Base-by-base conservation (phyloP, 2,329 filamentous ascomycete species). In the Xylaria sp. region DNA sequence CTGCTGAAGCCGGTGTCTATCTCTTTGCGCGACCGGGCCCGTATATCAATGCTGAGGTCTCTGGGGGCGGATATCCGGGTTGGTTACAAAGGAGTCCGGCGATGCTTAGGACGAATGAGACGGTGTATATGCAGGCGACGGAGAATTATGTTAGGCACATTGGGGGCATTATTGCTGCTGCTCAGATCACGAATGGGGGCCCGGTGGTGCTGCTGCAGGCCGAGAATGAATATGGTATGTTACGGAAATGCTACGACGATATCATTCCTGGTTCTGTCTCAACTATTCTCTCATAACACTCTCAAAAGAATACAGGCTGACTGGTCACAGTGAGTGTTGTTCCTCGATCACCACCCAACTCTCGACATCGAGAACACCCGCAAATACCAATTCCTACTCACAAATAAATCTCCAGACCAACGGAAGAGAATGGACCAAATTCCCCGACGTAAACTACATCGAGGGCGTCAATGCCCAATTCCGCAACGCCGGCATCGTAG, bases 111-210 rank as follows among this genome's bases (percentile, higher is more conserved):
- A 90, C 88, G 0, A 76, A 78, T 52, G 83, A 84, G 23, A 74
- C 80, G 0, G 83, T 80, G 3, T 93, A 83, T 64, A 74, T 91
- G 4, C 76, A 82, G 23, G 82, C 89, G 0, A 92, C 88, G 0
- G 51, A 61, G 6, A 59, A 57, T 63, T 90, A 91, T 65, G 80
- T 85, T 64, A 72, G 78, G 5, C 78, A 84, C 7, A 80, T 92
- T 53, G 83, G 82, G 30, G 78, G 79, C 10, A 84, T 86, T 7
- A 87, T 95, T 65, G 88, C 90, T 3, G 83, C 85, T 57, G 85
- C 83, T 0, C 90, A 94, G 67, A 92, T 95, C 68, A 93, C 89
- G 1, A 90, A 92, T 55, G 90, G 89, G 0, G 91, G 91, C 0
- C 90, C 90, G 0, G 80, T 95, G 6, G 90, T 95, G 61, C 75